Conservation (phyloP, 1,284 basidiomycete genomes). For the Porodaedalea pini region DNA sequence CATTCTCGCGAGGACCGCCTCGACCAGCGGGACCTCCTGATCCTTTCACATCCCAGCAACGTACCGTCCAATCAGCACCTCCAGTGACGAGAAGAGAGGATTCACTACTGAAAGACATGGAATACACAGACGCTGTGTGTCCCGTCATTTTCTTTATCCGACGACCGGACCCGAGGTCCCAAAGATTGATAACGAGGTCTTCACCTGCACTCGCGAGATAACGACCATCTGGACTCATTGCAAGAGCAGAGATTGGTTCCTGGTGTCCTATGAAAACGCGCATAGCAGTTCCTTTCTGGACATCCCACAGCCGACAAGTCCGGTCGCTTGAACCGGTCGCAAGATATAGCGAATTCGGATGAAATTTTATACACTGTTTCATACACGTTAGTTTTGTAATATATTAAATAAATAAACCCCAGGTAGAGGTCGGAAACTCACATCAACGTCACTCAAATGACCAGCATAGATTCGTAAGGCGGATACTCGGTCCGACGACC, state of each 20-base stretch:
- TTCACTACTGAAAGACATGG: constrained; percentile 89
- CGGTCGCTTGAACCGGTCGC: constrained; percentile 96
- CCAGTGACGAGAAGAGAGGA: constrained; percentile 88
- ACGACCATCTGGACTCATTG: constrained; percentile 90
- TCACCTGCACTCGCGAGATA: constrained; percentile 92
- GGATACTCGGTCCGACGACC: constrained; percentile 90
- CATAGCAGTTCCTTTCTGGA: constrained; percentile 92
- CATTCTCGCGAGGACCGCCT: constrained; percentile 53
- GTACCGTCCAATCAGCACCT: constrained; percentile 89
- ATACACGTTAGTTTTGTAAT: constrained; percentile 4
- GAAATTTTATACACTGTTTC: constrained; percentile 86
- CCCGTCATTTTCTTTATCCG: constrained; percentile 97
- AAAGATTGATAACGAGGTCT: constrained; percentile 90
- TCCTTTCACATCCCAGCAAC: constrained; percentile 93
- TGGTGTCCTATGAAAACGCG: constrained; percentile 96
- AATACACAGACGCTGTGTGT: constrained; percentile 85
- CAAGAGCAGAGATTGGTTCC: constrained; percentile 83
- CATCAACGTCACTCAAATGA: constrained; percentile 96
- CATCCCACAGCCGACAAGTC: constrained; percentile 96
- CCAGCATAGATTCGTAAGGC: constrained; percentile 94
- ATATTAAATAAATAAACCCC: too few relatives aligned
- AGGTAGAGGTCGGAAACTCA: constrained; percentile 42
- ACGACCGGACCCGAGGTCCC: constrained; percentile 92
- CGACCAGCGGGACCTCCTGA: constrained; percentile 57
- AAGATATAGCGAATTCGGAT: constrained; percentile 96